phyloP scores from a whole-genome alignment of 257 asterid species.

The Nicotiana sylvestris region DNA sequence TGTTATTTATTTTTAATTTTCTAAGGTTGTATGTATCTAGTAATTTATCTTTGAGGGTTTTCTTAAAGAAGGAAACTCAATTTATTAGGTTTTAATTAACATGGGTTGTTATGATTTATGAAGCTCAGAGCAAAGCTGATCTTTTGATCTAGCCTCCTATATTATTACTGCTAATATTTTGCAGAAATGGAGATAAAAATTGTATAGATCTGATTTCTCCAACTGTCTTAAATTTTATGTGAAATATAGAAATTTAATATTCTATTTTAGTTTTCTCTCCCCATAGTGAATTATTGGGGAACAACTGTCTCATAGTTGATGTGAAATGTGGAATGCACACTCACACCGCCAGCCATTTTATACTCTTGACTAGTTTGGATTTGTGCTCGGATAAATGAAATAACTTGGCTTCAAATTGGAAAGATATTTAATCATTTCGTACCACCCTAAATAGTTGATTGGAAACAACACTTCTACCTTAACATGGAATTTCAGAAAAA shows the following conservation, averaged over 20 bases:
- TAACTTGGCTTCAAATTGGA: too few species aligned
- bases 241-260: neutral
- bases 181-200: neutral
- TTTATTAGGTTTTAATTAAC: neutral
- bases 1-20: neutral
- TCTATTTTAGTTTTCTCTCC: too few species aligned
- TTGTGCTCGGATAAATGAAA: too few species aligned
- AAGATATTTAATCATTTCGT: too few species aligned
- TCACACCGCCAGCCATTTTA: too few species aligned
- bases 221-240: neutral
- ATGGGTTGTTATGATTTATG: neutral
- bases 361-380: too few species aligned
- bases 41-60: neutral
- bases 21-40: too few species aligned
- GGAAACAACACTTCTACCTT: too few species aligned
- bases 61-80: neutral
- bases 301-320: neutral
- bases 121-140: neutral
- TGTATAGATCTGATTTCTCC: neutral
- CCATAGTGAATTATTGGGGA: neutral
- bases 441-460: too few species aligned
- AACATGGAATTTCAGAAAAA: too few species aligned
- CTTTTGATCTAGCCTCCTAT: neutral
- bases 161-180: neutral
- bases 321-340: neutral